Evolutionary conservation across 192 early-diverging fungal species (phyloP).

Genomic region (Backusella macrospora): DNA sequence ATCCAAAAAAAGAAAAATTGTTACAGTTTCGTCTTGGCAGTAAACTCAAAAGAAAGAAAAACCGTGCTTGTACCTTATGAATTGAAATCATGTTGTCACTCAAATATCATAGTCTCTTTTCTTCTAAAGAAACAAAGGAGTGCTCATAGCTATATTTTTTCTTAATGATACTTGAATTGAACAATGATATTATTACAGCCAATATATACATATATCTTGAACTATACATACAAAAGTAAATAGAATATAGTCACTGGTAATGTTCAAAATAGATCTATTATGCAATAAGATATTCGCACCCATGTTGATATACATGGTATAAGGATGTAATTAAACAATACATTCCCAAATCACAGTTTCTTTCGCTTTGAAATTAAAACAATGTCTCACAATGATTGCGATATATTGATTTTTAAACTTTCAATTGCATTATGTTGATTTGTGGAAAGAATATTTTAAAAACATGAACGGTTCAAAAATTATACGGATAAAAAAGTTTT

Average conservation of each 20-base stretch:
- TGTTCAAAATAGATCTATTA: no score
- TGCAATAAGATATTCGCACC: no score
- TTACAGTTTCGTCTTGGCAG: not conserved
- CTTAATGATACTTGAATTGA: not conserved
- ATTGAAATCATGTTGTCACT: not conserved
- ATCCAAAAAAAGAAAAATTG: slow-evolving; percentile 9
- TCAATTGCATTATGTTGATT: not conserved
- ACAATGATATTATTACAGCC: no score
- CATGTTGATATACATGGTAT: no score
- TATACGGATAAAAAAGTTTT: not conserved
- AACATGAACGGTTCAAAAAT: not conserved
- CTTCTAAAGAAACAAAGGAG: not conserved
- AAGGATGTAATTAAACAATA: not conserved
- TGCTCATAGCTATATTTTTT: no score
- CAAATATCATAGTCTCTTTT: not conserved
- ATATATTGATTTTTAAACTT: not conserved
- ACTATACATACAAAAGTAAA: no score
- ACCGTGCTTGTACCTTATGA: not conserved
- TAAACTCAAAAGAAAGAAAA: not conserved
- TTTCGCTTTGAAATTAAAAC: not conserved
- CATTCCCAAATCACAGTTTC: not conserved
- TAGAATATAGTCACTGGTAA: no score
- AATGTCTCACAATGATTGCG: not conserved
- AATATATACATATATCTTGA: no score
- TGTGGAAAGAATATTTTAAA: not conserved